Percentiles rank a stretch among this genome's conserved stretches.
Evolutionary conservation across 345 rosid genomes (phyloP).

Genomic region (Triadica sebifera): DNA sequence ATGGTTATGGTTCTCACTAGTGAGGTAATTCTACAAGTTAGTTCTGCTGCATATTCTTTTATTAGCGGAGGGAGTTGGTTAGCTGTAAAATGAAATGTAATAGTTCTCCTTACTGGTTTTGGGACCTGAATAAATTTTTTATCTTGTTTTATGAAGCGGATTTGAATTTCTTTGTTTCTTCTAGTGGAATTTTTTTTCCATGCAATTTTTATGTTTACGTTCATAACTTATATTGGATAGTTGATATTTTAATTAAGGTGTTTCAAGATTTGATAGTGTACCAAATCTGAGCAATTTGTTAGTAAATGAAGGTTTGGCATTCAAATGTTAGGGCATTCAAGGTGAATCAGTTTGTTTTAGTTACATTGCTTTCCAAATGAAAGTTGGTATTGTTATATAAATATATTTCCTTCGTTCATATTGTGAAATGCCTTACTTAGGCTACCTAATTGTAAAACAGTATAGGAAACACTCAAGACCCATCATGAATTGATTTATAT

Average conservation of each 20-base stretch:
- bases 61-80: no score
- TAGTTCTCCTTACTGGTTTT: slow-evolving; percentile 10
- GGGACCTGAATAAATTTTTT: not conserved
- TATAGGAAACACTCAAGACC: not conserved
- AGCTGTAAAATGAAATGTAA: slow-evolving; percentile 24
- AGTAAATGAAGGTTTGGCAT: not conserved
- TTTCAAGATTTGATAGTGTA: not conserved
- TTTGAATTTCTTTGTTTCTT: not conserved
- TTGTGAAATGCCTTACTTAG: not conserved
- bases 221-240: no score
- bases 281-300: not conserved
- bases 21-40: slow-evolving; percentile 34
- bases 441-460: not conserved
- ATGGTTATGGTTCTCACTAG: slow-evolving; percentile 49
- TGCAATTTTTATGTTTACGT: no score
- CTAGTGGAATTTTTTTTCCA: not conserved
- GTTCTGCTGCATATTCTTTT: slow-evolving; percentile 2
- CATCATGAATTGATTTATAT: not conserved
- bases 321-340: not conserved
- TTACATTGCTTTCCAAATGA: not conserved
- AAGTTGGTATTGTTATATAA: not conserved
- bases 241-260: not conserved
- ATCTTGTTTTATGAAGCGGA: not conserved
- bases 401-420: not conserved
- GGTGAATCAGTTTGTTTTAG: not conserved